Evolutionary conservation across 225 moss, liverwort and hornwort species (phyloP), one percentile per base, ranked within the genome.

Genomic region (Polytrichum commune): DNA sequence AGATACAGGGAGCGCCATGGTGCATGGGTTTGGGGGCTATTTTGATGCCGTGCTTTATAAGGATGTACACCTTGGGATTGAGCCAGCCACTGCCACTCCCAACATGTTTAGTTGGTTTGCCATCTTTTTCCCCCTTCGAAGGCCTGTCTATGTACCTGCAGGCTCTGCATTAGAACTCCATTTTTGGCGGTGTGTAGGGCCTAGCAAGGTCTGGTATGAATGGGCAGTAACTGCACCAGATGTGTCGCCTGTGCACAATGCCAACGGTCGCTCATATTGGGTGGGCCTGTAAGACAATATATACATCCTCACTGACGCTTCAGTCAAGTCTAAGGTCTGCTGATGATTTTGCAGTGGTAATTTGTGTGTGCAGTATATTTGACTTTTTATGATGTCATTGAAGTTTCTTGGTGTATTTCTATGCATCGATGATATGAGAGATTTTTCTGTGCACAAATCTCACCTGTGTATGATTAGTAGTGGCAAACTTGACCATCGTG

Each of bases 61-160:
- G 76, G 90, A 97, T 80, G 82, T 97, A 24, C 97, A 97, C 74
- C 88, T 97, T 68, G 97, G 97, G 29, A 97, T 92, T 76, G 97
- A 97, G 83, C 97, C 97, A 26, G 91, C 94, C 28, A 90, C 94
- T 63, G 97, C 97, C 56, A 97, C 97, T 68, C 97, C 92, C 46
- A 88, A 97, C 77, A 97, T 97, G 97, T 97, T 97, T 69, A 97
- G 97, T 79, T 97, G 97, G 96, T 97, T 97, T 76, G 97, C 97
- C 27, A 97, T 97, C 55, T 94, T 94, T 74, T 97, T 94, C 77
- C 97, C 97, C 69, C 94, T 97, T 70, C 85, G 97, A 53, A 92
- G 80, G 72, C 97, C 97, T 69, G 76, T 94, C n/a, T 97, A 94
- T 75, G 85, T 94, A 29, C 97, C 97, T 63, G 94, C 97, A 24